phyloP scores from a whole-genome alignment of 345 rosid genomes.

The Atalantia buxifolia region DNA sequence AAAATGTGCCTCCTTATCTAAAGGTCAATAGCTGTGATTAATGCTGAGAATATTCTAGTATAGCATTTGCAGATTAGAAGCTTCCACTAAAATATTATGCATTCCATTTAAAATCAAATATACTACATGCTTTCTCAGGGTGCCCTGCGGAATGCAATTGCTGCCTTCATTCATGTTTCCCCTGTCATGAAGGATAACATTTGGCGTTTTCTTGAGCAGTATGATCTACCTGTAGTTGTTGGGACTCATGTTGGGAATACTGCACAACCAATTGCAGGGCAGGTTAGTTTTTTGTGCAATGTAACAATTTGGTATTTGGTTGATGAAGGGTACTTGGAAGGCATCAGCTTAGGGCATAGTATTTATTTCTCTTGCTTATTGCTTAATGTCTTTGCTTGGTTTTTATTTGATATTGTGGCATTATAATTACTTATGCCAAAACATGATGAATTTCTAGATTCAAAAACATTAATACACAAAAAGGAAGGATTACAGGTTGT shows the following conservation, averaged over 20 bases:
- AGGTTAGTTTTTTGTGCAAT: constrained; percentile 38
- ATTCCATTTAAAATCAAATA: constrained; percentile 7
- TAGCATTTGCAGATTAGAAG: constrained; percentile 10
- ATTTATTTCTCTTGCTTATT: not conserved
- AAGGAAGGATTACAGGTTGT: too few species aligned
- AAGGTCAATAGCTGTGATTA: constrained; percentile 48
- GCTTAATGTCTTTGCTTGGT: not conserved
- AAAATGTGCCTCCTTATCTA: constrained; percentile 86
- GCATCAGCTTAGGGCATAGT: not conserved
- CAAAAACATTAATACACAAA: too few species aligned
- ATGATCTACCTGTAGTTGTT: constrained; percentile 91
- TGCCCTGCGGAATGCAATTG: constrained; percentile 82
- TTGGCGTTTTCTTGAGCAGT: constrained; percentile 91
- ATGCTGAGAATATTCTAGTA: constrained; percentile 6
- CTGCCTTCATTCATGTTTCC: constrained; percentile 67
- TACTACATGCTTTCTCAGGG: constrained; percentile 50
- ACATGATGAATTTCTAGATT: too few species aligned
- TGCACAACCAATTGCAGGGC: constrained; percentile 51
- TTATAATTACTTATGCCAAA: too few species aligned
- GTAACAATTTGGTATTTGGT: not conserved
- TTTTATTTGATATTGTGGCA: not conserved
- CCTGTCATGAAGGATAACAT: constrained; percentile 69
- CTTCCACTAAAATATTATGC: not conserved
- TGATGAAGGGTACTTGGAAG: not conserved
- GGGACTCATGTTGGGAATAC: constrained; percentile 50